Evolutionary conservation across 805 yeast species (phyloP).

Genomic region (Candida bentonensis): DNA sequence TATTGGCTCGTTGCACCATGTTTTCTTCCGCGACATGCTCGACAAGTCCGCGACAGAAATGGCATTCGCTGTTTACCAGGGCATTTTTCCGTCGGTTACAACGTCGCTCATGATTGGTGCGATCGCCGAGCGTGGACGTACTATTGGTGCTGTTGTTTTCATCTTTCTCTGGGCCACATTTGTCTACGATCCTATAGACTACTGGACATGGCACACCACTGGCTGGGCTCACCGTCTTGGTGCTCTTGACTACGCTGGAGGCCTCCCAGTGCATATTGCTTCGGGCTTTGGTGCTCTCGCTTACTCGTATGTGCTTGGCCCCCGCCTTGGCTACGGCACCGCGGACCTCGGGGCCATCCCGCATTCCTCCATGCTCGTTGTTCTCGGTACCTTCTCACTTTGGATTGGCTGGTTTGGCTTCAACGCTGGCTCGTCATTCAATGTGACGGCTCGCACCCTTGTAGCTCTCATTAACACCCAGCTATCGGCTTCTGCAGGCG

Average conservation of each 20-base stretch:
- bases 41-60: slow-evolving; percentile 23
- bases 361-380: slow-evolving; percentile 52
- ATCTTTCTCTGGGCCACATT: slow-evolving; percentile 55
- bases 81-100: slow-evolving; percentile 54
- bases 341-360: slow-evolving; percentile 52
- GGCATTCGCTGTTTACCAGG: slow-evolving; percentile 43
- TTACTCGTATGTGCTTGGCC: slow-evolving; percentile 51
- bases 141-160: slow-evolving; percentile 58
- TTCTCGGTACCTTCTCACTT: slow-evolving; percentile 51
- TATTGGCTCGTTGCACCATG: slow-evolving; percentile 40
- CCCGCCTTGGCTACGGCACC: slow-evolving; percentile 47
- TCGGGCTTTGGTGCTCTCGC: slow-evolving; percentile 62
- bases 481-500: slow-evolving; percentile 36
- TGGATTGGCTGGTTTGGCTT: slow-evolving; percentile 74
- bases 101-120: slow-evolving; percentile 59
- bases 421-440: slow-evolving; percentile 52
- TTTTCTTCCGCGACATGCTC: slow-evolving; percentile 34
- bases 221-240: slow-evolving; percentile 56
- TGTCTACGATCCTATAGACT: slow-evolving; percentile 60
- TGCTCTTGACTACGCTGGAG: slow-evolving; percentile 61
- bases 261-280: slow-evolving; percentile 62
- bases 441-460: slow-evolving; percentile 22
- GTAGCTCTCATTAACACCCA: slow-evolving; percentile 41
- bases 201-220: slow-evolving; percentile 58
- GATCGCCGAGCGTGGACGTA: slow-evolving; percentile 57